Evolutionary conservation across 2,329 filamentous ascomycete species (phyloP), one percentile per base, ranked within the genome.

Genomic region (Colletotrichum liriopes): DNA sequence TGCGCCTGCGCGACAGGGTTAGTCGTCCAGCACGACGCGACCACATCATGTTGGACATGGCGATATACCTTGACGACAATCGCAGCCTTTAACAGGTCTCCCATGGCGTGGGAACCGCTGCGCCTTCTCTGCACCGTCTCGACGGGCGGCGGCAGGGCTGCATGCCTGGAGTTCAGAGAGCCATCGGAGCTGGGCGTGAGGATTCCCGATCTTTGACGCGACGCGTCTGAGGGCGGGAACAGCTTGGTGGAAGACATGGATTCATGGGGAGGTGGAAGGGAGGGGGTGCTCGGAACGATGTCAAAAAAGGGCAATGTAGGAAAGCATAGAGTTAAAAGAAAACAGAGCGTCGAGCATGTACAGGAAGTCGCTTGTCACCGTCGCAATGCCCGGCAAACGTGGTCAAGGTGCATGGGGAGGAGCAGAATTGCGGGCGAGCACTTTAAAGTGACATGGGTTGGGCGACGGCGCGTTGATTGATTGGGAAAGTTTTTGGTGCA

Each of bases 41-140:
- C 29, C 23, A 29, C 29, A 23, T 45, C 12, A 23, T 29, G n/a
- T 35, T 62, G 43, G 47, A 16, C 20, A 47, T 32, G 26, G 11
- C 16, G 14, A 52, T 81, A 29, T 75, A 89, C 88, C 84, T 87
- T 88, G 76, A 90, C 79, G 41, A 86, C 81, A 74, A 90, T 85
- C n/a, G 84, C 80, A 7, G 86, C 81, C 73, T 84, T 87, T 37
- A 91, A 82, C 9, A 91, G 81, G 52, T 88, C 82, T 63, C 87
- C 86, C 79, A 88, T 84, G n/a, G 86, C 80, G 52, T 79, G 75
- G 11, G 79, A 79, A 18, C 79, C 79, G 43, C 81, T 80, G 65
- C 81, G 79, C 74, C 82, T 84, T 69, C 77, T 81, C 76, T 81
- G 82, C 65, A 73, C 78, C 58, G 74, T 73, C 12, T 78, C 78